phyloP scores from a whole-genome alignment of 2,329 filamentous ascomycete genomes.

The Thielaviopsis euricoi region DNA sequence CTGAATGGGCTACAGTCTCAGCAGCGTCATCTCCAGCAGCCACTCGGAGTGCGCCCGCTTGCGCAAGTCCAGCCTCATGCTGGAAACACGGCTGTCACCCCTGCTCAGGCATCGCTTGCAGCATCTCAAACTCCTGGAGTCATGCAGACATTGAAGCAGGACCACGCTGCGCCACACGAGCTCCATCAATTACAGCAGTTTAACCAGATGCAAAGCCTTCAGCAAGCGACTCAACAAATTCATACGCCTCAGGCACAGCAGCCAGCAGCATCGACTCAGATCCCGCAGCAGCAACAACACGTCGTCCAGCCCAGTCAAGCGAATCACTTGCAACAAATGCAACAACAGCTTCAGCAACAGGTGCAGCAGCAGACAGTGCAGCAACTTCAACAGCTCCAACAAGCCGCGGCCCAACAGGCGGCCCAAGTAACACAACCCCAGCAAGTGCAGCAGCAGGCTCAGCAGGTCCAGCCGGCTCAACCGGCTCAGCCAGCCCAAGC shows the following conservation, averaged over 20 bases:
- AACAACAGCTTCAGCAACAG: constrained; percentile 10
- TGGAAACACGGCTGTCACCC: constrained; percentile 14
- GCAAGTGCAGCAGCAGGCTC: not conserved
- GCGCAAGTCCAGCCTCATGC: constrained; percentile 16
- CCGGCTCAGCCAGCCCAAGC: not conserved
- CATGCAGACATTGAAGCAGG: not conserved
- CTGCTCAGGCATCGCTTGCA: constrained; percentile 12
- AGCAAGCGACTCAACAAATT: constrained; percentile 17
- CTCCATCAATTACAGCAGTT: constrained; percentile 15
- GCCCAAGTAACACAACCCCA: not conserved
- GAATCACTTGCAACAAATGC: constrained; percentile 11
- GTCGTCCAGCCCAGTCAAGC: constrained; percentile 5
- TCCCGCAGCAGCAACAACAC: constrained; percentile 12
- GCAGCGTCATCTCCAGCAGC: constrained; percentile 15
- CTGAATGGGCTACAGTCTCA: constrained; percentile 12
- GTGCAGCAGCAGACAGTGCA: constrained; percentile 8
- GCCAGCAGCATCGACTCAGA: not conserved
- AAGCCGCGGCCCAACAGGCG: not conserved
- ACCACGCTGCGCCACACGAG: constrained; percentile 6
- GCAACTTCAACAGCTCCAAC: constrained; percentile 8
- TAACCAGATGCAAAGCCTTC: constrained; percentile 17
- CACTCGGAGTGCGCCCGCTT: constrained; percentile 18
- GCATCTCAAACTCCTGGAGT: not conserved
- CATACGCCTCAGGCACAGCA: constrained; percentile 3
- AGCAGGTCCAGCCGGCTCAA: not conserved